Evolutionary conservation across 1,284 basidiomycete species (phyloP), one percentile per base, ranked within the genome.

Genomic region (Leccinum cinnamomeum): DNA sequence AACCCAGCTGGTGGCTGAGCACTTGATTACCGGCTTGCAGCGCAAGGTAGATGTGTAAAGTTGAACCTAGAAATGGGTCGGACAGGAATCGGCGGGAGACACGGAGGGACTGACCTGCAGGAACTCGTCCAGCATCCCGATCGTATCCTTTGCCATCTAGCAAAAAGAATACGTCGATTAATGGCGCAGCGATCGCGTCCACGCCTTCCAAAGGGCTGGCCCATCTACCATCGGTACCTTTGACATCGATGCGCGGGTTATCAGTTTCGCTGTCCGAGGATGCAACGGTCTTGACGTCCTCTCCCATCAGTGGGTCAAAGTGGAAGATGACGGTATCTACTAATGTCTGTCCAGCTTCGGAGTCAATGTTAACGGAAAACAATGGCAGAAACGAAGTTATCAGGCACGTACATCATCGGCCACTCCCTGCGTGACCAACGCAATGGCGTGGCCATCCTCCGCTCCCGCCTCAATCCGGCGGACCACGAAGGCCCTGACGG

Each of bases 51-150:
- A 90, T 68, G 1, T 73, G 76, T 90, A 91, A 3, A 89, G 71
- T 70, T 85, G 81, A 11, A 84, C 79, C 86, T 90, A 60, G 2
- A 51, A 8, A 1, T n/a, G 3, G 20, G 59, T 28, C 62, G 20
- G 57, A n/a, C 16, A 51, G 18, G 12, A 6, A 18, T 7, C 39
- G 3, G 14, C 8, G 35, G 16, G 23, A 14, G 5, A 57, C 14
- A 14, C 7, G 37, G 23, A 39, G 7, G 28, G 60, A 62, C 60
- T 18, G 56, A 88, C 86, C 79, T 89, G 84, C 46, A 87, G 78
- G 70, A 79, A 87, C 71, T 89, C 84, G 69, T 93, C 90, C 30
- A 94, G 72, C 20, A 92, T 72, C 1, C 86, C 78, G 4, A 92
- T 72, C 5, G 82, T 79, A 67, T 81, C 86, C 48, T 77, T 75